Percentiles rank a stretch among this genome's conserved stretches.
Conservation (phyloP, 73 alveolate species). For the Tetrahymena elliotti region DNA sequence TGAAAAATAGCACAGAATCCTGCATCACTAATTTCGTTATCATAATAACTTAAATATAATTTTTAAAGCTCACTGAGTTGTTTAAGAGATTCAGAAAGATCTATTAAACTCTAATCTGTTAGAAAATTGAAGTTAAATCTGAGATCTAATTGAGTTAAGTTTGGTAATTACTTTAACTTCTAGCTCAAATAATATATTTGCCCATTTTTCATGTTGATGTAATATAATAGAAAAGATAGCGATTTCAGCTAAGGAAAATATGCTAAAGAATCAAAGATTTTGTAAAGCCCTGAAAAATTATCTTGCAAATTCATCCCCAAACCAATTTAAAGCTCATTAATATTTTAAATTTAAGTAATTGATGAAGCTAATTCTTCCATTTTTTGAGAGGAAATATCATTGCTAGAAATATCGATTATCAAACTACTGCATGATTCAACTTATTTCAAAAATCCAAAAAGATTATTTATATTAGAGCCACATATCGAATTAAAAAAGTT, state of each 20-base stretch:
- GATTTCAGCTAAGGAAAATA: too few species aligned
- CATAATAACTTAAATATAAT: background rate
- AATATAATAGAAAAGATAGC: background rate
- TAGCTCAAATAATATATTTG: background rate
- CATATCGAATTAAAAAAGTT: background rate
- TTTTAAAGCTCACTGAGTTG: background rate
- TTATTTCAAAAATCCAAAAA: background rate
- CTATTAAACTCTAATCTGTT: background rate
- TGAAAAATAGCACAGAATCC: background rate
- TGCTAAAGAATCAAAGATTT: background rate
- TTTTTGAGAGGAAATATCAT: background rate
- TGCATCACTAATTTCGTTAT: background rate
- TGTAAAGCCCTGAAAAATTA: background rate
- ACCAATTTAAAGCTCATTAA: background rate
- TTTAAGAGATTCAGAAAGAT: background rate
- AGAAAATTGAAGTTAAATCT: background rate
- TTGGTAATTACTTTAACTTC: background rate
- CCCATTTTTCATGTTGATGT: background rate
- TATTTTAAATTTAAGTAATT: too few species aligned
- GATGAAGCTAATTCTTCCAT: background rate
- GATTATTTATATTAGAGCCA: background rate
- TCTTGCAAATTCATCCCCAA: background rate
- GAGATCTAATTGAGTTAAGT: background rate
- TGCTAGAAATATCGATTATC: background rate
- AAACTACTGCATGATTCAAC: background rate